Conservation (phyloP, 139 green algal species). For the Chlorella sp. region DNA sequence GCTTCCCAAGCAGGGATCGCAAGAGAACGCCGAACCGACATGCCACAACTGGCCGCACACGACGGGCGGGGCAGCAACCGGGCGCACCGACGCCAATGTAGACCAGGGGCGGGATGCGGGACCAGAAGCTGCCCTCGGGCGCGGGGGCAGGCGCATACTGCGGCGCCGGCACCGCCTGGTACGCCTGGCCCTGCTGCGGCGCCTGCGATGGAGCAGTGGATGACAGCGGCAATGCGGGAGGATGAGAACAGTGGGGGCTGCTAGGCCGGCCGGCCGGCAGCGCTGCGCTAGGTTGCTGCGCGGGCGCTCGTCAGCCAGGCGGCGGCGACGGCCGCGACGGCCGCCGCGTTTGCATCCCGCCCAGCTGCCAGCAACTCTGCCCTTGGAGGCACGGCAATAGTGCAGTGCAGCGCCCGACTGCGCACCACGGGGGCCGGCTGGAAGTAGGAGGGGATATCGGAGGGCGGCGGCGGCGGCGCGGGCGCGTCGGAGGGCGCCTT, state of each 20-base stretch:
- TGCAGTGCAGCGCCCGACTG: neutral
- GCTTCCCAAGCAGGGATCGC: too few species aligned
- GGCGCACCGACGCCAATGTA: slow-evolving; percentile 45
- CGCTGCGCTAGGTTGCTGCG: neutral
- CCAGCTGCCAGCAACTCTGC: too few species aligned
- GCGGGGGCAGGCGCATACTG: slow-evolving; percentile 4
- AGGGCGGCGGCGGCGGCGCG: neutral
- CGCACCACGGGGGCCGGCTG: slow-evolving; percentile 10
- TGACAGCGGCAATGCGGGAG: neutral
- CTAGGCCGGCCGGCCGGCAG: neutral
- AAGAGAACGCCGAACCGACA: too few species aligned
- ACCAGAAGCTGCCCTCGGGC: slow-evolving; percentile 32
- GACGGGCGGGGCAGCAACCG: neutral
- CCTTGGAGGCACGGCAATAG: too few species aligned
- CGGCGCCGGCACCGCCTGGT: slow-evolving; percentile 20
- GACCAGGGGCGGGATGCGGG: slow-evolving; percentile 39
- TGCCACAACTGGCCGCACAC: too few species aligned
- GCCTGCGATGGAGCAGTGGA: neutral
- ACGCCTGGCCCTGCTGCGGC: neutral
- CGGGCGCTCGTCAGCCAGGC: too few species aligned
- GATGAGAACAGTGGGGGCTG: neutral
- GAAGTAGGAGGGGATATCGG: slow-evolving; percentile 46
- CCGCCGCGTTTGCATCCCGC: too few species aligned
- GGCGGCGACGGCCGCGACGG: too few species aligned
- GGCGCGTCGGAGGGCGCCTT: neutral